Base-by-base conservation (phyloP, 2,329 filamentous ascomycete species). In the Coleophoma crateriformis region DNA sequence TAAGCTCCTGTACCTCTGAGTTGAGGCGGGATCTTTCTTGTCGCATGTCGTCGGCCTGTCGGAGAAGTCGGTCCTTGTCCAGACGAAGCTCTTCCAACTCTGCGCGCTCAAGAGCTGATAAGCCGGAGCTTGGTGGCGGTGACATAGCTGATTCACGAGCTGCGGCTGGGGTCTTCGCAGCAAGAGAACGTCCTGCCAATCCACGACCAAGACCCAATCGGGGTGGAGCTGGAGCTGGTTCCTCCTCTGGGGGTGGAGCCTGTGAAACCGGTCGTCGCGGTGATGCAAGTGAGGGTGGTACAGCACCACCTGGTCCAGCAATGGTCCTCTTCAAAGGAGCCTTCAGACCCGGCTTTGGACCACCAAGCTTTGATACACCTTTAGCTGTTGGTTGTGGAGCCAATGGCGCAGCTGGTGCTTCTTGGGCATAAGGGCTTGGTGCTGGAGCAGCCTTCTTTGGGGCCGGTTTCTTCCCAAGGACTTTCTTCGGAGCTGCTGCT, bases 1-100 rank as follows among this genome's bases (percentile, higher is more conserved):
- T 95, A 32, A 99, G 78, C 68, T 97, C 94, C 58, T 92, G 87
- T 39, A 97, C 86, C 66, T 96, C 90, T 0, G 90, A 94, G 52
- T 84, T 79, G 45, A 96, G 78, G 62, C 86, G 91, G 50, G 84
- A 82, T 54, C 89, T 85, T 64, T 96, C 92, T 43, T 88, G 81
- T 48, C 89, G 82, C 58, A 91, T 74, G 41, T 96, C 91, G 48
- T 96, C 90, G 10, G 84, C 81, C 56, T 89, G 81, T 49, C 84
- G 82, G 19, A 80, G 75, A 5, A 96, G 74, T 32, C 86, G 79
- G 44, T 96, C 91, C 59, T 92, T 91, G 53, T 95, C 85, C 12
- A 84, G 75, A 35, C 91, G 86, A 12, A 97, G 78, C 63, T 96
- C 91, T 56, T 95, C 90, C 2, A 99, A 74, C 66, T 99, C 92